These are phyloP conservation scores for Coemansia javaensis DNA, from an alignment of 192 early-diverging fungal species.

Conservation along the genomic window DNA sequence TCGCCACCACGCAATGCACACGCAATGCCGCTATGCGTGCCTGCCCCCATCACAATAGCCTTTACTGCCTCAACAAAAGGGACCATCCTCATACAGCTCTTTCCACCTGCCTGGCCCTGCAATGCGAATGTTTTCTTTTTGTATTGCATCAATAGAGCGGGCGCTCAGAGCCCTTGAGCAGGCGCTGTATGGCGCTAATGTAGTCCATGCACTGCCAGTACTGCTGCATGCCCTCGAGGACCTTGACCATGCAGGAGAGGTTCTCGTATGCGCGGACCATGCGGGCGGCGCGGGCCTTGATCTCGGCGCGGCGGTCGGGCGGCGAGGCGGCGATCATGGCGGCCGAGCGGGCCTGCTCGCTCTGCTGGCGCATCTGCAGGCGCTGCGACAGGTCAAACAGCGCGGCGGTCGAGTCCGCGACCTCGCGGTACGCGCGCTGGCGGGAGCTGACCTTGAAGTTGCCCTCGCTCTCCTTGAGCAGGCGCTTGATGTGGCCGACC, in stretches of 20 bases:
- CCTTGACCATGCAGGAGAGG: slow-evolving; percentile 50
- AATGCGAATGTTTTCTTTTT: no score
- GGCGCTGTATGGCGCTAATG: slow-evolving; percentile 35
- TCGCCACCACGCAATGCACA: no score
- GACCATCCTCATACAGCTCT: neutral
- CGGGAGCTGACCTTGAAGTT: slow-evolving; percentile 37
- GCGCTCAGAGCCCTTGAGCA: slow-evolving; percentile 42
- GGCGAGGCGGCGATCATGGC: slow-evolving; percentile 8
- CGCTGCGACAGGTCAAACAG: neutral
- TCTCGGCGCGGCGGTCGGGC: slow-evolving; percentile 19
- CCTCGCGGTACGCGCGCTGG: slow-evolving; percentile 14
- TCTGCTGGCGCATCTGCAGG: slow-evolving; percentile 1
- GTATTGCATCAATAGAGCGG: slow-evolving; percentile 29
- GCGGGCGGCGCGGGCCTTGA: slow-evolving; percentile 22
- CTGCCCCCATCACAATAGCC: no score
- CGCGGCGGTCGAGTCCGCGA: neutral
- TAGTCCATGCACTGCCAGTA: slow-evolving; percentile 54
- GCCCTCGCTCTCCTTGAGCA: slow-evolving; percentile 46
- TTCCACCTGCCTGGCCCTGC: neutral
- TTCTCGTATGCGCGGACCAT: slow-evolving; percentile 45
- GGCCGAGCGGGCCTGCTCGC: slow-evolving; percentile 11
- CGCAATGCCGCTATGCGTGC: no score
- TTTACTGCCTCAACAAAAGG: neutral
- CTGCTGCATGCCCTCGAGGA: slow-evolving; percentile 52
- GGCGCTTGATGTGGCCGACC: slow-evolving; percentile 49